Evolutionary conservation across 176 grass and related monocot genomes (phyloP), one percentile per base, ranked within the genome.

Genomic region (Zizania latifolia): DNA sequence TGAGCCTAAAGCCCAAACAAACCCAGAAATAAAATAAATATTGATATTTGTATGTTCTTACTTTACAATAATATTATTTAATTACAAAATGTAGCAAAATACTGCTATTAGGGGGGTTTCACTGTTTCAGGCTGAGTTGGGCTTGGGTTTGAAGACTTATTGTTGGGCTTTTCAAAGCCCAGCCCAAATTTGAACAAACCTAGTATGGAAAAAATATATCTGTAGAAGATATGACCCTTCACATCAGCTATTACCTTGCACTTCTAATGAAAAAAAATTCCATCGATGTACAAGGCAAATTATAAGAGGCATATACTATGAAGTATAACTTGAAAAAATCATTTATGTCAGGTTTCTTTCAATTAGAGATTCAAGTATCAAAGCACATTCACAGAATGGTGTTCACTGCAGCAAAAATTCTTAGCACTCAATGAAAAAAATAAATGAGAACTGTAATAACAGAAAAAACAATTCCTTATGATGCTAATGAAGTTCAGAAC

Each of bases 301-400:
- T 63, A 59, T 40, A 65, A 74, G 13, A 64, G 27, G 10, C 17
- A n/a, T n/a, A n/a, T 1, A 19, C 60, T 58, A 12, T 33, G n/a
- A 48, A 69, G n/a, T 51, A 76, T 24, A 61, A 53, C 31, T 61
- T 58, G 28, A 75, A 74, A 30, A 51, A 67, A 65, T 67, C 24
- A 69, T 24, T 35, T 71, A 55, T 14, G 53, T 5, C 55, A 26
- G 4, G 31, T 21, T 78, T 23, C 28, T 78, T 54, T 44, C 21
- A 6, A 45, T 28, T 40, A 61, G 28, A 55, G 44, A 53, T 54
- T 31, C 69, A 60, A 63, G 6, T 9, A 63, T 14, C 36, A 27
- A 53, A 48, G 59, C 24, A 50, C 12, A 41, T 9, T 11, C 33
- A 57, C 5, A 14, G 48, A 34, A 74, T 41, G 45, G 48, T 33